A percentile compares a stretch with the other conserved stretches of the same genome.
Conservation (phyloP, 164 flowering plant species). For the Magnolia sinica region DNA sequence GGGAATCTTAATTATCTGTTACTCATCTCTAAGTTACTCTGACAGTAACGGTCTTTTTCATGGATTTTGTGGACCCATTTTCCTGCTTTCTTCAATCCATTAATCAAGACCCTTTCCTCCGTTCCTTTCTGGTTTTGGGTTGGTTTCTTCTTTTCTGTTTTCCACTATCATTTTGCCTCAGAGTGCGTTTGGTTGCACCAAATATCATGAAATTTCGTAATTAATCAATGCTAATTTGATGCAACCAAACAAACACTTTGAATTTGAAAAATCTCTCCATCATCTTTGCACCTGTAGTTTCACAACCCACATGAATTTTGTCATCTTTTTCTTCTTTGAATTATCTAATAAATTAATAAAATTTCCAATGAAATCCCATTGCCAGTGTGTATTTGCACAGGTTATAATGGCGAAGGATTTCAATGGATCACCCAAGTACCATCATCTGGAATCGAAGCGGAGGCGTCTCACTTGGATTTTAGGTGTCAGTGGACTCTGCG, state of each 20-base stretch:
- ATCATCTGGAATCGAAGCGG: constrained; percentile 54
- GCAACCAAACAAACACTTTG: not conserved
- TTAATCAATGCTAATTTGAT: not conserved
- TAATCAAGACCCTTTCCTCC: not conserved
- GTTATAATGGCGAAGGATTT: constrained; percentile 70
- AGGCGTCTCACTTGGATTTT: constrained; percentile 68
- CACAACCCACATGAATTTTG: not conserved
- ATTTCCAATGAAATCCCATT: not conserved
- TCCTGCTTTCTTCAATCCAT: not conserved
- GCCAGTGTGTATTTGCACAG: constrained; percentile 1
- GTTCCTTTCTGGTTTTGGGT: not conserved
- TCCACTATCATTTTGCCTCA: not conserved
- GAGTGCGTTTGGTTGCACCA: not conserved
- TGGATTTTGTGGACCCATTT: not conserved
- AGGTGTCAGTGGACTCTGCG: constrained; percentile 68
- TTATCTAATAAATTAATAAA: not conserved
- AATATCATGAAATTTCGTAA: not conserved
- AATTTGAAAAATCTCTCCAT: not conserved
- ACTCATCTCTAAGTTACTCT: not conserved
- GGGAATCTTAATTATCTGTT: not conserved
- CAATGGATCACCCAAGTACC: constrained; percentile 72
- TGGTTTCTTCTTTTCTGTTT: not conserved
- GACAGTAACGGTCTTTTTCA: not conserved
- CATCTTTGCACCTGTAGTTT: not conserved
- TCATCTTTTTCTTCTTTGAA: not conserved